Conservation (phyloP, 305 asterid genomes). For the Plantago lanceolata region DNA sequence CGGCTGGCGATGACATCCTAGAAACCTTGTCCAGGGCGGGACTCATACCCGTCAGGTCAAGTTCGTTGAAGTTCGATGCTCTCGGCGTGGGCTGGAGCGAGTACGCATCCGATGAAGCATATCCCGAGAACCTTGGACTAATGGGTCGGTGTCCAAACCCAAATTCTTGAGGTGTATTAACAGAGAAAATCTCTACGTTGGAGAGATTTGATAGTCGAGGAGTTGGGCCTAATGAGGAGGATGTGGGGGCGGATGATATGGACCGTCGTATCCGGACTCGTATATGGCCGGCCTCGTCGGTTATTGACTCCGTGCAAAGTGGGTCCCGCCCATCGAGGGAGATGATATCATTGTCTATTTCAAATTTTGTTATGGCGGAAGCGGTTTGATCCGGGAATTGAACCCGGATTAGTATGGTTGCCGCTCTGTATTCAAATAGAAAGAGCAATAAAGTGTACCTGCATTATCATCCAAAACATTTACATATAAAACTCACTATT, state of each 20-base stretch:
- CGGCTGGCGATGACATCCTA: slow-evolving; percentile 46
- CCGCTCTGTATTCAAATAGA: slow-evolving; percentile 70
- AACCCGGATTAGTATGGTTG: slow-evolving; percentile 48
- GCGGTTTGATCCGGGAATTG: slow-evolving; percentile 61
- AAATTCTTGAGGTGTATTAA: slow-evolving; percentile 47
- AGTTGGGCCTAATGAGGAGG: slow-evolving; percentile 52
- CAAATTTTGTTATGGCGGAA: slow-evolving; percentile 47
- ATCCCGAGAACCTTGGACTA: slow-evolving; percentile 55
- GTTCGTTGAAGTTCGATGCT: slow-evolving; percentile 54
- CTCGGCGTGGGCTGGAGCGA: slow-evolving; percentile 73
- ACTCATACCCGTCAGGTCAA: slow-evolving; percentile 34
- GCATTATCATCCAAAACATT: slow-evolving; percentile 10
- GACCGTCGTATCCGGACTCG: slow-evolving; percentile 68
- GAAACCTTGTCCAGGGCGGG: slow-evolving; percentile 34
- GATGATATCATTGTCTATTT: slow-evolving; percentile 55
- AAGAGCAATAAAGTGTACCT: slow-evolving; percentile 67
- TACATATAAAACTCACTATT: no score
- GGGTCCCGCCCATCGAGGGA: slow-evolving; percentile 71
- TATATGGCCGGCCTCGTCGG: slow-evolving; percentile 49
- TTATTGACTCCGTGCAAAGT: slow-evolving; percentile 57
- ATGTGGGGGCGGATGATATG: slow-evolving; percentile 44
- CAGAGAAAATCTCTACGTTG: slow-evolving; percentile 56
- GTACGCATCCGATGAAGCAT: slow-evolving; percentile 60
- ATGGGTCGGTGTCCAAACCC: slow-evolving; percentile 44
- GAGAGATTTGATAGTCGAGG: slow-evolving; percentile 63